Evolutionary conservation across 441 rosid species (phyloP).

Genomic region (Brassica hybrid): DNA sequence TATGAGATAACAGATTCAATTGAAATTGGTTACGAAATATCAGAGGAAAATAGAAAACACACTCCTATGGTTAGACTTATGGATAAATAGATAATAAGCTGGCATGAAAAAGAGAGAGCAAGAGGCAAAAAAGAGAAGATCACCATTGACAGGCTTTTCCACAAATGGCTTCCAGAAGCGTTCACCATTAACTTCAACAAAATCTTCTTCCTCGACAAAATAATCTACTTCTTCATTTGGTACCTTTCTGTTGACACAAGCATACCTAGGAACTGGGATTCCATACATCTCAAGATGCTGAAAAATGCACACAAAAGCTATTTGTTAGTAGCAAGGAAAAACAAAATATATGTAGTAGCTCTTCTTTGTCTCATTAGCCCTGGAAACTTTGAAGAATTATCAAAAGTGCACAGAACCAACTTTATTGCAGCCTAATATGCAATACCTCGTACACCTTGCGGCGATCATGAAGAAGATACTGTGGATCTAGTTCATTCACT

Average conservation of each 20-base stretch:
- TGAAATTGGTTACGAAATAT: background rate
- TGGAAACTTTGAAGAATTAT: slow-evolving; percentile 13
- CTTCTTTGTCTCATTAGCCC: slow-evolving; percentile 7
- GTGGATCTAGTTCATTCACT: slow-evolving; percentile 91
- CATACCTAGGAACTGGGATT: slow-evolving; percentile 98
- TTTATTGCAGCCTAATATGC: slow-evolving; percentile 27
- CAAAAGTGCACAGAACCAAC: slow-evolving; percentile 4
- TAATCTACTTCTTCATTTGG: slow-evolving; percentile 87
- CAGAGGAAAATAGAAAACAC: background rate
- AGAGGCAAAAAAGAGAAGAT: slow-evolving; percentile 42
- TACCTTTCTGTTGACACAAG: slow-evolving; percentile 86
- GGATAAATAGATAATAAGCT: background rate
- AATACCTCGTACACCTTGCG: slow-evolving; percentile 97
- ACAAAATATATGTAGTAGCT: background rate
- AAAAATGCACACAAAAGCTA: slow-evolving; percentile 40
- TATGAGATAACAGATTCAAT: background rate
- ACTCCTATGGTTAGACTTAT: background rate
- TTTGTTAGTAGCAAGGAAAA: slow-evolving; percentile 20
- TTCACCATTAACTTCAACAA: slow-evolving; percentile 93
- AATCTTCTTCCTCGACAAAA: slow-evolving; percentile 97
- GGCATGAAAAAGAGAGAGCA: background rate
- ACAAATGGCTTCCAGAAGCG: slow-evolving; percentile 99
- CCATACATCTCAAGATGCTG: slow-evolving; percentile 95
- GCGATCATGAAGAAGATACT: slow-evolving; percentile 97
- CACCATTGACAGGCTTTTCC: slow-evolving; percentile 98